phyloP scores from a whole-genome alignment of 495 filamentous ascomycete species.

The Penicillium ochrochloron region DNA sequence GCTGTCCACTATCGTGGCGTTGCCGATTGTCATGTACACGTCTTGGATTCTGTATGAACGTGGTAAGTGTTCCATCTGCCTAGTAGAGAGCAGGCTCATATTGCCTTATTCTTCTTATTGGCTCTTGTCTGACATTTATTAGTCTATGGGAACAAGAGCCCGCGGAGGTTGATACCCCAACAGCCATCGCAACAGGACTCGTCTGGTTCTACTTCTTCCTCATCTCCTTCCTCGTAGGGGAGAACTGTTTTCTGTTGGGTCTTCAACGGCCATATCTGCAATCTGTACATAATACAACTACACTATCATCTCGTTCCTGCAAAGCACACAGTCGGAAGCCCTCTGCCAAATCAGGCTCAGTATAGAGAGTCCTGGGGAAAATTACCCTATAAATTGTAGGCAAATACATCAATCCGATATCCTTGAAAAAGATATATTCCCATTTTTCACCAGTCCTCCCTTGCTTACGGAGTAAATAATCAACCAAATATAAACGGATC shows the following conservation, averaged over 20 bases:
- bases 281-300: not conserved
- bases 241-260: not conserved
- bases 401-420: not conserved
- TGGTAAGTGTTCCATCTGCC: conserved; percentile 24
- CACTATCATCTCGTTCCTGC: too few species aligned
- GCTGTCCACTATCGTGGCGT: conserved; percentile 55
- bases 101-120: not conserved
- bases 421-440: conserved; percentile 2
- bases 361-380: not conserved
- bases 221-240: not conserved
- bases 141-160: conserved; percentile 30
- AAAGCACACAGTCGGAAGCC: not conserved
- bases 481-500: not conserved
- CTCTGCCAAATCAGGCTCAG: not conserved
- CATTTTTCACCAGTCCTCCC: conserved; percentile 1
- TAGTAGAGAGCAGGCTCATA: too few species aligned
- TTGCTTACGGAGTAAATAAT: not conserved
- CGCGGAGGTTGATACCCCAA: conserved; percentile 15
- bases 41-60: conserved; percentile 35
- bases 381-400: too few species aligned
- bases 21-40: conserved; percentile 54
- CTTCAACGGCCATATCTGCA: too few species aligned
- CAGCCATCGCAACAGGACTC: not conserved
- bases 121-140: not conserved
- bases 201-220: not conserved